Conservation (phyloP, 2,329 filamentous ascomycete species). For the Ophiostoma sp. region DNA sequence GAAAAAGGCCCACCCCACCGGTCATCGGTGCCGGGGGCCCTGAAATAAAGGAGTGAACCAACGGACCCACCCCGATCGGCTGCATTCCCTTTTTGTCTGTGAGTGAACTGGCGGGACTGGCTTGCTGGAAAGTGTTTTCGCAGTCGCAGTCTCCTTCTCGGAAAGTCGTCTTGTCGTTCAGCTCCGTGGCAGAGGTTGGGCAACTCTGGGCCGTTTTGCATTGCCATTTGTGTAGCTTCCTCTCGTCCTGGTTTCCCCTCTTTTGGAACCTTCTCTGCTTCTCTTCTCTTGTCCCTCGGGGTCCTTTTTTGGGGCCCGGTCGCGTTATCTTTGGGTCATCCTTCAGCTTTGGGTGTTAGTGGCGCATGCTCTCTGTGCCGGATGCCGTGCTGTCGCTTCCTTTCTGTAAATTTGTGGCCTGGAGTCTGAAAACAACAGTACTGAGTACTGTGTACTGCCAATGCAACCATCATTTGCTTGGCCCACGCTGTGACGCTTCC, state of each 20-base stretch:
- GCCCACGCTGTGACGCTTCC: not conserved
- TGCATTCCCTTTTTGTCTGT: not conserved
- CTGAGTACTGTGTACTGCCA: too few species aligned
- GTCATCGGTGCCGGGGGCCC: conserved; percentile 11
- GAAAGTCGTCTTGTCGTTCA: not conserved
- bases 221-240: not conserved
- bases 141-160: not conserved
- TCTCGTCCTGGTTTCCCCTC: conserved; percentile 9
- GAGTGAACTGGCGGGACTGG: not conserved
- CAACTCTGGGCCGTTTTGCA: not conserved
- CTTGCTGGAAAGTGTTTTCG: not conserved
- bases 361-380: conserved; percentile 5
- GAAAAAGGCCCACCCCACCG: not conserved
- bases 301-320: not conserved
- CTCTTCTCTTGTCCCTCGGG: not conserved
- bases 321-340: not conserved
- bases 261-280: too few species aligned
- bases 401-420: not conserved
- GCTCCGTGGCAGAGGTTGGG: not conserved
- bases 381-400: not conserved
- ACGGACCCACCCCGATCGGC: conserved; percentile 6
- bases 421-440: too few species aligned
- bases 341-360: not conserved
- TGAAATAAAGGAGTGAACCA: not conserved
- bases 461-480: not conserved